Evolutionary conservation across 129 eudicot species (phyloP), one percentile per base, ranked within the genome.

Genomic region (Flaveria trinervia): DNA sequence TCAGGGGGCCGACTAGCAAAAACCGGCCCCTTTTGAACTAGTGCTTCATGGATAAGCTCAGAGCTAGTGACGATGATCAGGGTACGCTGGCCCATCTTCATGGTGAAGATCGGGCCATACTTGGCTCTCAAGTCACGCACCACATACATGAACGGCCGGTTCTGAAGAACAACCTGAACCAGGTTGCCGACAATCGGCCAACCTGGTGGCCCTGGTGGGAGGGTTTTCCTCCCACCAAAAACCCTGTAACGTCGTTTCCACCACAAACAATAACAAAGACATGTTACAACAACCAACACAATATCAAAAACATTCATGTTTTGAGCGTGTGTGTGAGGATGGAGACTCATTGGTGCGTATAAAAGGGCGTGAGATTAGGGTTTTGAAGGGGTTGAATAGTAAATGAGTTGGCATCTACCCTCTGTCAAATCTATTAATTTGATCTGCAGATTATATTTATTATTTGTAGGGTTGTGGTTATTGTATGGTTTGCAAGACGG

Each of bases 61-160:
- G 98, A 82, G 84, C 96, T 89, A 1, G 97, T 91, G 36, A 94
- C 74, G 10, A 94, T 83, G 41, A 94, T 68, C 10, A 94, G 74
- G 48, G 98, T 94, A 2, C 97, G 87, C 68, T 94, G 98, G 54
- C 98, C 98, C 98, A 94, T 94, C 66, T 94, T 85, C 97, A 94
- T 83, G 81, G 96, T 94, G 85, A 94, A 94, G 69, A 94, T 94
- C 0, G 98, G 98, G 5, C 98, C 98, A 65, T 94, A 94, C 74
- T 83, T 86, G 36, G 71, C 50, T 14, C 97, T 90, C 33, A 91
- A 81, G 81, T 94, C 98, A 39, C 92, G 89, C 2, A 94, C 96
- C 17, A 94, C 79, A 28, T 80, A 94, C 50, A 94, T 94, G 83
- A 94, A 94, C 22, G 85, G 93, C 18, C 90, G 86, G 33, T 85